Conservation (phyloP, 805 yeast genomes). For the Teunomyces tritomae region DNA sequence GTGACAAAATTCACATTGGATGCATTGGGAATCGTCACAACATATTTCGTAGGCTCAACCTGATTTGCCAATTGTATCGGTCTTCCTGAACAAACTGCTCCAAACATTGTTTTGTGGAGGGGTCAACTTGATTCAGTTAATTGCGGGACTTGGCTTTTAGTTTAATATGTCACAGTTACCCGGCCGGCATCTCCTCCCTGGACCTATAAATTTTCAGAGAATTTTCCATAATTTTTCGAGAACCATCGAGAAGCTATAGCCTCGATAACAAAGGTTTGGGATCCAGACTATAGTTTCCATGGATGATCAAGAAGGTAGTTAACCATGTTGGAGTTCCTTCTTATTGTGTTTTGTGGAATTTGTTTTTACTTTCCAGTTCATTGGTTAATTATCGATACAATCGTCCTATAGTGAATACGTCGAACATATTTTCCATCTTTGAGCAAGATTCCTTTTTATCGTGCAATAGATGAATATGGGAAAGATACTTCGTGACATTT, state of each 20-base stretch:
- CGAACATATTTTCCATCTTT: constrained; percentile 82
- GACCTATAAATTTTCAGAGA: background rate
- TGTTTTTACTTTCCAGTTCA: background rate
- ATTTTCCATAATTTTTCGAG: background rate
- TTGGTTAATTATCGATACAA: constrained; percentile 46
- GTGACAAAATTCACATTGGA: constrained; percentile 74
- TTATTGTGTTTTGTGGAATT: background rate
- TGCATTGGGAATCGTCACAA: constrained; percentile 61
- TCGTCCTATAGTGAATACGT: constrained; percentile 62
- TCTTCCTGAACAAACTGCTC: constrained; percentile 73
- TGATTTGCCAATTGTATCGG: constrained; percentile 59
- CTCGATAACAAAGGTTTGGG: constrained; percentile 9
- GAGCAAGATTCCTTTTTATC: constrained; percentile 26
- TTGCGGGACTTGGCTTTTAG: constrained; percentile 4
- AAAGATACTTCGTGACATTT: constrained; percentile 71
- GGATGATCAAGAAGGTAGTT: constrained; percentile 19
- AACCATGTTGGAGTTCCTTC: constrained; percentile 6
- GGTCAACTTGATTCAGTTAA: no score
- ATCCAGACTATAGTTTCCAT: constrained; percentile 1
- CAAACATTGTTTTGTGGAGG: constrained; percentile 50
- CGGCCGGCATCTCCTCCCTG: background rate
- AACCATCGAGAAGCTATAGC: background rate
- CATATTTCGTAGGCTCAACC: constrained; percentile 66
- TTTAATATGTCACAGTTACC: constrained; percentile 6
- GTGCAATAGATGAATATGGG: constrained; percentile 69